Percentiles rank a stretch among this genome's conserved stretches.
These are phyloP conservation scores for Avena insularis DNA, from an alignment of 176 grass and related monocot genomes.

Conservation along the genomic window DNA sequence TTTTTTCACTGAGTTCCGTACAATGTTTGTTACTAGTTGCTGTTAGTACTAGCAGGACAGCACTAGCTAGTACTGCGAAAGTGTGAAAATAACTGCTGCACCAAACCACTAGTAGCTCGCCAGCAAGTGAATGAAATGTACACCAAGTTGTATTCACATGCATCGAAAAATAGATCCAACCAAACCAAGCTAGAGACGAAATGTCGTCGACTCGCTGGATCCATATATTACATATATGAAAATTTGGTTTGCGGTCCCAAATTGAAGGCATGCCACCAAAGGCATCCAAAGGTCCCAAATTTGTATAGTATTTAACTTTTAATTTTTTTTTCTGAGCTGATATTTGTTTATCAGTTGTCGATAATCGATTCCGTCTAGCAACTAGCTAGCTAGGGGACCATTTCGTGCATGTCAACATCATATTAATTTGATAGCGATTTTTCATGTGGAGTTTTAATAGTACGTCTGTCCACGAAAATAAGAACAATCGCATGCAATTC, in stretches of 20 bases:
- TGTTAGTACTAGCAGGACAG: not conserved
- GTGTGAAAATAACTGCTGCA: conserved; percentile 15
- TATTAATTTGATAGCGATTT: not conserved
- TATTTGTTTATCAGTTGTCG: not conserved
- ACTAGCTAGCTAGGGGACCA: conserved; percentile 12
- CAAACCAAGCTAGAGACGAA: conserved; percentile 14
- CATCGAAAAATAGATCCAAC: not conserved
- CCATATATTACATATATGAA: not conserved
- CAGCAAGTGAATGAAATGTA: not conserved
- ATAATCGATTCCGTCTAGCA: not conserved
- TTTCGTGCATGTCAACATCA: conserved; percentile 5
- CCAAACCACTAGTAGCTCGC: not conserved
- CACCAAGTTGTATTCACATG: conserved; percentile 3
- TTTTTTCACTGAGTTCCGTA: not conserved
- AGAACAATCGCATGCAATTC: not conserved
- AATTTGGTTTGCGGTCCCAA: conserved; percentile 8
- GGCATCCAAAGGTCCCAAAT: not conserved
- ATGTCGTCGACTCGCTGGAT: not conserved
- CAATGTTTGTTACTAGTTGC: not conserved
- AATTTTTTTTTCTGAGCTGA: not conserved
- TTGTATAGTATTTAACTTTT: not conserved
- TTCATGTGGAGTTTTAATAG: not conserved
- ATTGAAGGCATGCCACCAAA: conserved; percentile 11
- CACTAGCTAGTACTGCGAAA: not conserved
- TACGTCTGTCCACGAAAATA: not conserved